phyloP scores from a whole-genome alignment of 2,329 filamentous ascomycete species.

The Fusarium staphyleae region DNA sequence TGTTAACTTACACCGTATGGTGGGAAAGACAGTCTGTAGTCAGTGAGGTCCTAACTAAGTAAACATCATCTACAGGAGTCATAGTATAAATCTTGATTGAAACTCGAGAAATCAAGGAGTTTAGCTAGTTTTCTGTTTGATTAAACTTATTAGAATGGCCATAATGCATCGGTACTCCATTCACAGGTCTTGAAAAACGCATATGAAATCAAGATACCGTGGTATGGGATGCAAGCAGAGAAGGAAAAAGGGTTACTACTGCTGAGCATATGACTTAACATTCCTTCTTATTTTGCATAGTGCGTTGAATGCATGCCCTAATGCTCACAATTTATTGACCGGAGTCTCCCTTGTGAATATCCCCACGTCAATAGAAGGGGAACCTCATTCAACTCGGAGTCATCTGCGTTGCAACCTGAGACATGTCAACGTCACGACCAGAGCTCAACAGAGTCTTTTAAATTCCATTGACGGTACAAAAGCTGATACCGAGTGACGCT shows the following conservation, averaged over 20 bases:
- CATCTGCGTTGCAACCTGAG: not conserved
- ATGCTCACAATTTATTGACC: conserved; percentile 26
- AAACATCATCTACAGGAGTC: too few species aligned
- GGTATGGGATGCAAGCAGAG: conserved; percentile 35
- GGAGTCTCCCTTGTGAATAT: conserved; percentile 26
- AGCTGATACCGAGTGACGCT: too few species aligned
- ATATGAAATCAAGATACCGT: conserved; percentile 36
- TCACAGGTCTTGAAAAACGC: conserved; percentile 23
- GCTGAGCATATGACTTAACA: rapidly evolving
- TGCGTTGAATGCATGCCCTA: conserved; percentile 28
- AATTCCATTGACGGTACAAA: too few species aligned
- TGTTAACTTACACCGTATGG: too few species aligned
- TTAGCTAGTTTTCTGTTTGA: too few species aligned
- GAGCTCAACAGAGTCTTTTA: not conserved
- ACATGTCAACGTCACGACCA: not conserved
- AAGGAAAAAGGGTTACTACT: conserved; percentile 19
- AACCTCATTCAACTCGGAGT: not conserved
- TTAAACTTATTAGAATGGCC: too few species aligned
- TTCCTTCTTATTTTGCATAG: not conserved
- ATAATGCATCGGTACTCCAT: too few species aligned
- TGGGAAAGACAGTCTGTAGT: too few species aligned
- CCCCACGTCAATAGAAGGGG: not conserved
- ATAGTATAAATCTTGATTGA: too few species aligned
- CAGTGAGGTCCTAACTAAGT: too few species aligned
- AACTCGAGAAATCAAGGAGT: too few species aligned